Conservation (phyloP, 345 rosid genomes). For the Limnanthes douglasii region DNA sequence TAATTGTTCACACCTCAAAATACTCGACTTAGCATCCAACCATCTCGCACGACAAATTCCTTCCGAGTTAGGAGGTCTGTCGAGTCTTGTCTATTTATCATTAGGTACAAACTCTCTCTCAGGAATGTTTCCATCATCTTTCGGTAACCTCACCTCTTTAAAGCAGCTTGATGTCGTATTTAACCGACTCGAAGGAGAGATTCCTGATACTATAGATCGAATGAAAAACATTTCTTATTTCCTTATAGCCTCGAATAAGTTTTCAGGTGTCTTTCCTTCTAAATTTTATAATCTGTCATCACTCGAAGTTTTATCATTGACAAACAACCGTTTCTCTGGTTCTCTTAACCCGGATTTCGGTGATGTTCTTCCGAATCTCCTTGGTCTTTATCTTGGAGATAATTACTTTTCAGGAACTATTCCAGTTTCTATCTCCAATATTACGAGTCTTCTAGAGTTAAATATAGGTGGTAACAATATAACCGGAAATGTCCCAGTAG, state of each 20-base stretch:
- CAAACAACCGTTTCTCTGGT: slow-evolving; percentile 9
- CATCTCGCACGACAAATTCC: slow-evolving; percentile 4
- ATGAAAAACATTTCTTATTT: slow-evolving; percentile 8
- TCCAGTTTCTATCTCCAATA: slow-evolving; percentile 11
- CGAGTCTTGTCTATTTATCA: not conserved
- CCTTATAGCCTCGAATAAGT: slow-evolving; percentile 3
- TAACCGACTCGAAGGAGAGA: slow-evolving; percentile 10
- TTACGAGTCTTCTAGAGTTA: slow-evolving; percentile 9
- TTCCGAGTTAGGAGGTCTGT: slow-evolving; percentile 5
- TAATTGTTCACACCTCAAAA: not conserved
- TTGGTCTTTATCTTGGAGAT: not conserved
- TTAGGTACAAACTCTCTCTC: slow-evolving; percentile 5
- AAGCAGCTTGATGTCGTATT: slow-evolving; percentile 5
- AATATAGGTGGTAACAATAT: slow-evolving; percentile 5
- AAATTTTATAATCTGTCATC: slow-evolving; percentile 9
- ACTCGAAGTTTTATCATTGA: slow-evolving; percentile 2
- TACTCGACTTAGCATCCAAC: slow-evolving; percentile 11
- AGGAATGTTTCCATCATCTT: slow-evolving; percentile 6
- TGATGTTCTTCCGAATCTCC: slow-evolving; percentile 10
- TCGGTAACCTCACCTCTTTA: slow-evolving; percentile 14
- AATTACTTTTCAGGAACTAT: slow-evolving; percentile 10
- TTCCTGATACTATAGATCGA: slow-evolving; percentile 6
- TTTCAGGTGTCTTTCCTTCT: slow-evolving; percentile 15
- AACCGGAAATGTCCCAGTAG: slow-evolving; percentile 7
- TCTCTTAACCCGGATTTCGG: slow-evolving; percentile 9